Evolutionary conservation across 2,329 filamentous ascomycete genomes (phyloP), one percentile per base, ranked within the genome.

Genomic region (Aspergillus luchuensis): DNA sequence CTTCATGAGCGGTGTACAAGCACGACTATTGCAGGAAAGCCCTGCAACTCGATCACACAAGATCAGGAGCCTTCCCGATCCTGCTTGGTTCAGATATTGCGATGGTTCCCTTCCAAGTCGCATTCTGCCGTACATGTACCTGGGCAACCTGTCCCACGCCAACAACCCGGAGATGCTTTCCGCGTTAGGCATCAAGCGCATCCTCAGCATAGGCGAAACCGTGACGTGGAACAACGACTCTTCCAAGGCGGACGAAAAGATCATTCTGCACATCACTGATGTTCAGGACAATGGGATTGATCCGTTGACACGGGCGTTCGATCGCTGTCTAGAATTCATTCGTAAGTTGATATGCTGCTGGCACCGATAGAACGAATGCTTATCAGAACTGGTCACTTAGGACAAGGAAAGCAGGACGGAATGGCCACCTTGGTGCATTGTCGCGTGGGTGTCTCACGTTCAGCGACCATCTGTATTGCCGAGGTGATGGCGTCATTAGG

Each of bases 261-360:
- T 96, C 66, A 79, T 97, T 17, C 87, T 95, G 72, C 85, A 89
- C 68, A 85, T 99, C 36, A 88, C 94, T 71, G 86, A 89, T 13
- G 91, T 99, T 5, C 95, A 98, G 73, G 95, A 99, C 72, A 99
- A 99, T 71, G 95, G 95, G 4, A 95, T 98, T 63, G 95, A 99
- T 76, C 90, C 93, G 4, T 79, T 99, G 69, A 96, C 89, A 33
- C 86, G 90, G 36, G 91, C 97, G 67, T 96, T 98, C 76, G 85
- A 88, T 67, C 84, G 89, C 41, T 98, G 94, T 72, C 82, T 99
- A 49, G 87, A 91, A 28, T 99, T 98, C 70, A 97, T 99, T 74
- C 90, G 94, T 97, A 80, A 76, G 90, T 81, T 56, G 17, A 33
- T 55, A 21, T 23, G 47, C 6, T 23, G 11, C 30, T 36, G 15